Conservation (phyloP, 176 grass and related monocot genomes). For the Themeda triandra region DNA sequence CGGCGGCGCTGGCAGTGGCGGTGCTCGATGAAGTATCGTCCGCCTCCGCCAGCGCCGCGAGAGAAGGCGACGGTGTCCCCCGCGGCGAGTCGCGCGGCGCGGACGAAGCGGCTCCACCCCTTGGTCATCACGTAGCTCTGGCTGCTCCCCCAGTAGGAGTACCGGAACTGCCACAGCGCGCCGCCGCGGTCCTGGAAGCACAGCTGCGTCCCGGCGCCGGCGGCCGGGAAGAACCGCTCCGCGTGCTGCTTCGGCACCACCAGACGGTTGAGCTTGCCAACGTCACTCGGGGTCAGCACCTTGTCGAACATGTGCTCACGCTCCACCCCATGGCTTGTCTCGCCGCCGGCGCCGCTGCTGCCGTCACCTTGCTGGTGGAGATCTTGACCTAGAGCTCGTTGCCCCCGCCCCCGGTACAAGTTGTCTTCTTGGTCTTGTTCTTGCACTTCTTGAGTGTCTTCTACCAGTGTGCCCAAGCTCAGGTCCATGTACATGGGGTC, state of each 20-base stretch:
- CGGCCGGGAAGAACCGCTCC: slow-evolving; percentile 60
- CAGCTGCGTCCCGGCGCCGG: slow-evolving; percentile 42
- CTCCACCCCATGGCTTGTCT: background rate
- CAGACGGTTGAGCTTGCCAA: slow-evolving; percentile 88
- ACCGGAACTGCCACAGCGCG: slow-evolving; percentile 56
- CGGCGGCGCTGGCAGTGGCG: slow-evolving; percentile 23
- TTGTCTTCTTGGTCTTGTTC: slow-evolving; percentile 4
- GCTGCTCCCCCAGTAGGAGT: slow-evolving; percentile 85
- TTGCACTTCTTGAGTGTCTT: slow-evolving; percentile 12
- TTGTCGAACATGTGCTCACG: slow-evolving; percentile 74
- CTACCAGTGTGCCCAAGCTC: slow-evolving; percentile 10
- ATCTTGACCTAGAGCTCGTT: background rate
- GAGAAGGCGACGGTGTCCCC: slow-evolving; percentile 72
- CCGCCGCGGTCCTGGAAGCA: slow-evolving; percentile 48
- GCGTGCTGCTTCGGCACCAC: slow-evolving; percentile 84
- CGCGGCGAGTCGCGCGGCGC: slow-evolving; percentile 42
- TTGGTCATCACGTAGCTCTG: slow-evolving; percentile 87
- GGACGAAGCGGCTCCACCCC: slow-evolving; percentile 80
- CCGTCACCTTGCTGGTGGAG: background rate
- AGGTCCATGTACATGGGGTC: slow-evolving; percentile 34
- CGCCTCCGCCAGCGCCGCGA: slow-evolving; percentile 5
- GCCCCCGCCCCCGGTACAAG: background rate
- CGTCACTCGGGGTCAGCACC: slow-evolving; percentile 79
- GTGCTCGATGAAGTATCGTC: slow-evolving; percentile 39
- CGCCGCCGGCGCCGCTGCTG: background rate